A percentile compares a stretch with the other conserved stretches of the same genome.
phyloP scores from a whole-genome alignment of 352 stramenopile species.

The Globisporangium spinosum region DNA sequence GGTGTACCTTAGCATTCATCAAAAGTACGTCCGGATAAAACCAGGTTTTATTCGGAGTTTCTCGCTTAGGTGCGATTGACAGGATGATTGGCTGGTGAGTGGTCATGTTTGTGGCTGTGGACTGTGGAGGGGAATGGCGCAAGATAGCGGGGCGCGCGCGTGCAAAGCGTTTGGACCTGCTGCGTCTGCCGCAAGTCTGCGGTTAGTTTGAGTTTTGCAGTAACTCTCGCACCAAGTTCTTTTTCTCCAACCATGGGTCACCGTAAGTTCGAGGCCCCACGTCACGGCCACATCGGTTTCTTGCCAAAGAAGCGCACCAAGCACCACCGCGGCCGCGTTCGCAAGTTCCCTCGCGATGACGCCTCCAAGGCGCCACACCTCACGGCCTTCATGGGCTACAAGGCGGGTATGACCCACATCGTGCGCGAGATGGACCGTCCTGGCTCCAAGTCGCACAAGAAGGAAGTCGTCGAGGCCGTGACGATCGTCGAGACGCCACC shows the following conservation, averaged over 20 bases:
- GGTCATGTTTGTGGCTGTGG: background rate
- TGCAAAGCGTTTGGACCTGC: background rate
- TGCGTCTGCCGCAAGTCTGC: background rate
- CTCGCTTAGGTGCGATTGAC: background rate
- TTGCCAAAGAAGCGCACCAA: conserved; percentile 99
- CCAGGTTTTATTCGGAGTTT: background rate
- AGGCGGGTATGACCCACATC: conserved; percentile 99
- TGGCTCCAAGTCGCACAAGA: conserved; percentile 99
- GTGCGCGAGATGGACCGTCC: conserved; percentile 98
- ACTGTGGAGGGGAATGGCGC: background rate
- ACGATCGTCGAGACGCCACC: conserved; percentile 99
- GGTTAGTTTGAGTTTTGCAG: conserved; percentile 83
- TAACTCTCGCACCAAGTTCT: conserved; percentile 50
- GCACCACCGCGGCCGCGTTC: conserved; percentile 98
- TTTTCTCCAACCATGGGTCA: conserved; percentile 89
- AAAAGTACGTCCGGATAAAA: conserved; percentile 18
- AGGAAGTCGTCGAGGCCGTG: conserved; percentile 99
- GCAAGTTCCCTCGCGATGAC: conserved; percentile 99
- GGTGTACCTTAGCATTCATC: background rate
- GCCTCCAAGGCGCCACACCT: conserved; percentile 94
- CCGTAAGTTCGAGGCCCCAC: conserved; percentile 97
- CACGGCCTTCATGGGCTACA: conserved; percentile 99
- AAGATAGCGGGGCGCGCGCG: background rate
- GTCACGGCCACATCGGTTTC: conserved; percentile 98
- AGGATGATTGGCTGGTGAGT: conserved; percentile 16